Conservation (phyloP, 2,329 filamentous ascomycete species). For the Onygena corvina region DNA sequence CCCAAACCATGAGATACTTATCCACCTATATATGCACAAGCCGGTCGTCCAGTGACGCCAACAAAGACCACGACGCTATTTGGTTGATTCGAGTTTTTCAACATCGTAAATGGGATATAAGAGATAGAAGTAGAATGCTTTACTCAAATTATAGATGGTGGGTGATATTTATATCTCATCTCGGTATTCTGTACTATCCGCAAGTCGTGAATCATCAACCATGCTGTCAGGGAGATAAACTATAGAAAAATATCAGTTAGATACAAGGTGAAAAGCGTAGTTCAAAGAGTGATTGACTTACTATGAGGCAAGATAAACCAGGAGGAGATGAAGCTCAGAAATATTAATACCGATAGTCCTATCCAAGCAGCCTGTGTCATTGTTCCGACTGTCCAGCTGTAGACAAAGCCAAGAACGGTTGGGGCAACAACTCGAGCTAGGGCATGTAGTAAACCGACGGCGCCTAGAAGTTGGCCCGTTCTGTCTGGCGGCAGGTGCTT, state of each 20-base stretch:
- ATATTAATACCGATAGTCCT: conserved; percentile 56
- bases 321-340: conserved; percentile 51
- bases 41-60: too few species aligned
- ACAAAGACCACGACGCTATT: too few species aligned
- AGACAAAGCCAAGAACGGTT: conserved; percentile 73
- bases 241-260: background rate
- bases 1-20: too few species aligned
- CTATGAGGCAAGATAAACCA: conserved; percentile 62
- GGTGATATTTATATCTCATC: background rate
- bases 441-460: conserved; percentile 73
- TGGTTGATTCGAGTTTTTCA: too few species aligned
- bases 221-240: conserved; percentile 3
- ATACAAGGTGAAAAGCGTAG: background rate
- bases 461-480: conserved; percentile 79
- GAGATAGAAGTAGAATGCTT: too few species aligned
- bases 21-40: too few species aligned
- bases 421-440: conserved; percentile 68
- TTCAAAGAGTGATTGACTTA: conserved; percentile 39
- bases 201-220: background rate
- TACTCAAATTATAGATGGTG: too few species aligned
- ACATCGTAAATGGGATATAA: too few species aligned
- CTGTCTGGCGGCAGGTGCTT: conserved; percentile 79
- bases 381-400: conserved; percentile 63
- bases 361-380: conserved; percentile 79
- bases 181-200: background rate